Base-by-base conservation (phyloP, 2,329 filamentous ascomycete species). In the Elsinoe perseae region DNA sequence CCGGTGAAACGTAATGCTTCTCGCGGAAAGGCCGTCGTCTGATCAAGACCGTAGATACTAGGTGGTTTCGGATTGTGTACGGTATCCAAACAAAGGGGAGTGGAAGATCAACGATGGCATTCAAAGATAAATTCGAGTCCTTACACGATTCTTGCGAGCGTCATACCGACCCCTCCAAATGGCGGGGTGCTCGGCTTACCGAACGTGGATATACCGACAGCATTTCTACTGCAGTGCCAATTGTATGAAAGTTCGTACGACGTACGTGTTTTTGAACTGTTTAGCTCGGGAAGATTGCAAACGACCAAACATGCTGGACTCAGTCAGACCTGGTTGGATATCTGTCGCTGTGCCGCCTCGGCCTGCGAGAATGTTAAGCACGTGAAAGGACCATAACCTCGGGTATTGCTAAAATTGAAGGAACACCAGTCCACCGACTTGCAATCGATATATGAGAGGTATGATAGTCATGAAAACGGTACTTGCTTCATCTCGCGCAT, bases 141-240 rank as follows among this genome's bases (percentile, higher is more conserved):
- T 34, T 32, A 10, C 3, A 34, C 28, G 16, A 4, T 36, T 6
- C 18, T 12, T 10, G 30, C 16, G 4, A 38, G 48, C 48, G 48
- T 52, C 48, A 52, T 52, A 52, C 48, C 44, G 25, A 50, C 44
- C 48, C 48, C 48, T 52, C 48, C 48, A 52, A 18, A 23, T 52
- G 48, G 48, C 32, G 48, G 48, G 48, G 48, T 32, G 14, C 20
- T 18, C 30, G 48, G 48, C 28, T 52, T 52, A 28, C 28, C 28
- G 9, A 21, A 4, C 38, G 14, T 6, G 28, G 48, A 12, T n/a
- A 25, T 52, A 16, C 48, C 48, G 48, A 50, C 12, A 9, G 9
- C 16, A 20, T 9, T 20, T 4, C 12, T 9, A 5, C 32, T 14
- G 10, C 4, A 7, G 9, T 14, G 4, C 32, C 9, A 9, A 36